phyloP scores from a whole-genome alignment of 2,329 filamentous ascomycete genomes.

The Aspergillus brasiliensis region DNA sequence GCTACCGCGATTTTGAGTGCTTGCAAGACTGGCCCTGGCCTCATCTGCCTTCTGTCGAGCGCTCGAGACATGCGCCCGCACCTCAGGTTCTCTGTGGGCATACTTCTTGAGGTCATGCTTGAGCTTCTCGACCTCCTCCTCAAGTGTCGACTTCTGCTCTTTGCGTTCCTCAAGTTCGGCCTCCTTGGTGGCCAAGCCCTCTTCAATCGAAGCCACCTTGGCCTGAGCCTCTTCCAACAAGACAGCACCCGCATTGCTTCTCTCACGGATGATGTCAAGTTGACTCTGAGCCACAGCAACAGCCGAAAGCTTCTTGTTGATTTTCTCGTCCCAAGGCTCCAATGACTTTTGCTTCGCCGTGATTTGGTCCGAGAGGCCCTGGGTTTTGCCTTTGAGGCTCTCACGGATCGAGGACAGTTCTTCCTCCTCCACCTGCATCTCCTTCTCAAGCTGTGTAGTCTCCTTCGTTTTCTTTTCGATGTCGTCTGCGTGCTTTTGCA shows the following conservation, averaged over 20 bases:
- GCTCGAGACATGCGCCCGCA: constrained; percentile 82
- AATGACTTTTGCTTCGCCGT: constrained; percentile 88
- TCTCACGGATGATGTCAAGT: constrained; percentile 85
- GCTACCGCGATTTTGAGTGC: constrained; percentile 88
- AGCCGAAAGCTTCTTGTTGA: constrained; percentile 91
- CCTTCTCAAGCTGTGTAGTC: constrained; percentile 72
- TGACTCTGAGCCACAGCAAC: constrained; percentile 96
- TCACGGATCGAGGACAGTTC: constrained; percentile 84
- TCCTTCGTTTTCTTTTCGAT: constrained; percentile 76
- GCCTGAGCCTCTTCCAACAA: constrained; percentile 79
- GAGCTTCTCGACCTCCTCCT: constrained; percentile 73
- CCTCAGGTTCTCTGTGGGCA: constrained; percentile 73
- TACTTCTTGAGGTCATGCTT: constrained; percentile 73
- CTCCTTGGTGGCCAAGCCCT: constrained; percentile 69
- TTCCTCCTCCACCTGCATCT: constrained; percentile 75
- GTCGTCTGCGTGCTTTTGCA: constrained; percentile 75
- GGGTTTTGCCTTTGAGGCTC: constrained; percentile 89
- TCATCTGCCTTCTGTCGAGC: constrained; percentile 95
- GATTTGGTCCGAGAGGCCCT: constrained; percentile 90
- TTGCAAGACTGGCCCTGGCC: constrained; percentile 84
- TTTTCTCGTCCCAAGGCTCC: constrained; percentile 95
- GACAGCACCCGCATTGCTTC: constrained; percentile 81
- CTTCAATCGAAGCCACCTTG: constrained; percentile 74
- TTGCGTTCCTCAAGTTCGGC: constrained; percentile 76
- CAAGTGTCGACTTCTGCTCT: constrained; percentile 68